Evolutionary conservation across 441 rosid species (phyloP).

Genomic region (Euphorbia celastroides): DNA sequence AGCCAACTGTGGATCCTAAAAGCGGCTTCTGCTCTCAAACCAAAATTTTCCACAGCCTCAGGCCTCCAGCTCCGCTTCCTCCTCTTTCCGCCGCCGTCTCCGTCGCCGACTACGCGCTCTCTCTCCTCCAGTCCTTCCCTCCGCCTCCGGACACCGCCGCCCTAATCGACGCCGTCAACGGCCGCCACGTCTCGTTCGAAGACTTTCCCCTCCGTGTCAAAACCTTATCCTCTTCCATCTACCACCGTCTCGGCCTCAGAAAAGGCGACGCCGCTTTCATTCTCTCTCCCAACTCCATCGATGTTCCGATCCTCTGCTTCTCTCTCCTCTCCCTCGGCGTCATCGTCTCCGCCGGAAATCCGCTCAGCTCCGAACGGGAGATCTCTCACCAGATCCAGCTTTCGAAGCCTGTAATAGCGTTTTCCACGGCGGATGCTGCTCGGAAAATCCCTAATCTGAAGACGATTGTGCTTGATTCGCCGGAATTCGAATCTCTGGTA

Average conservation of each 20-base stretch:
- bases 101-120: conserved; percentile 34
- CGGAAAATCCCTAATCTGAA: conserved; percentile 29
- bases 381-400: conserved; percentile 34
- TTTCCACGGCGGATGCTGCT: conserved; percentile 32
- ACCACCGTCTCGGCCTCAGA: conserved; percentile 25
- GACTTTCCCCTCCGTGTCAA: conserved; percentile 30
- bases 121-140: conserved; percentile 32
- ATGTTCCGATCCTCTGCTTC: conserved; percentile 42
- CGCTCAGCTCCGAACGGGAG: conserved; percentile 32
- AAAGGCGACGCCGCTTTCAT: conserved; percentile 44
- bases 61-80: conserved; percentile 34
- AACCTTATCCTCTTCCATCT: conserved; percentile 31
- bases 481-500: conserved; percentile 36
- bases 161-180: conserved; percentile 34
- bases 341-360: conserved; percentile 46
- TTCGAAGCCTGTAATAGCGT: conserved; percentile 46
- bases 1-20: conserved; percentile 16
- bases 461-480: conserved; percentile 33
- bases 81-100: conserved; percentile 25
- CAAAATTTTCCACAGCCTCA: conserved; percentile 34
- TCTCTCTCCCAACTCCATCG: conserved; percentile 38
- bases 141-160: conserved; percentile 30
- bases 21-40: conserved; percentile 37
- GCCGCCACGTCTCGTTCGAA: conserved; percentile 30
- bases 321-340: conserved; percentile 58